Evolutionary conservation across 1,284 basidiomycete genomes (phyloP).

Genomic region (Chalciporus sp.): DNA sequence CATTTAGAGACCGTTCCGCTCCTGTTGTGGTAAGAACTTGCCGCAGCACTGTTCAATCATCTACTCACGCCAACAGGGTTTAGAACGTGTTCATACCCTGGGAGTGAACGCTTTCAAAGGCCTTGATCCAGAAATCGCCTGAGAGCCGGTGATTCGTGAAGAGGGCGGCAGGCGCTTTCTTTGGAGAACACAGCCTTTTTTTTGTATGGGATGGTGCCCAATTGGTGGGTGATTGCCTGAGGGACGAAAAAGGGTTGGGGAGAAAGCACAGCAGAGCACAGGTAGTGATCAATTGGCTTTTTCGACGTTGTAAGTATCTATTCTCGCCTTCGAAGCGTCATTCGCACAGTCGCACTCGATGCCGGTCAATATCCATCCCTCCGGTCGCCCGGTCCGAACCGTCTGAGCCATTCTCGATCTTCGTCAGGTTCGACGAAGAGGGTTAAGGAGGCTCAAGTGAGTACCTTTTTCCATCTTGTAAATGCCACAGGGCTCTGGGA

Average conservation of each 20-base stretch:
- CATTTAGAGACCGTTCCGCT: conserved; percentile 3
- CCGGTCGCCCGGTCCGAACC: not conserved
- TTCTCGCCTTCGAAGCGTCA: not conserved
- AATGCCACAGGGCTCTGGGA: not conserved
- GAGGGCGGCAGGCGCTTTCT: not conserved
- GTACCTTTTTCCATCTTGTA: not conserved
- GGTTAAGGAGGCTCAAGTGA: not conserved
- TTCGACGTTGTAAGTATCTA: not conserved
- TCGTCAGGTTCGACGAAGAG: not conserved
- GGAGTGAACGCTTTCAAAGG: conserved; percentile 13
- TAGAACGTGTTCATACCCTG: conserved; percentile 19
- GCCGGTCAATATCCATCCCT: not conserved
- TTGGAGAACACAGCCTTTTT: not conserved
- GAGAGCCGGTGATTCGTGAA: conserved; percentile 14
- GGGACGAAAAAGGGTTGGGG: conserved; percentile 2
- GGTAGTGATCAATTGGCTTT: not conserved
- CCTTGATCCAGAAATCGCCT: conserved; percentile 14
- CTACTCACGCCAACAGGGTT: conserved; percentile 20
- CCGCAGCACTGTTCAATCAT: not conserved
- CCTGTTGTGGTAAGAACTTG: conserved; percentile 2
- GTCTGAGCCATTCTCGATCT: not conserved
- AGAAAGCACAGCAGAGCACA: not conserved
- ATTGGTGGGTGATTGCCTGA: conserved; percentile 14
- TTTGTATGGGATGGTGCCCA: not conserved
- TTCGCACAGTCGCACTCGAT: no score